Evolutionary conservation across 2,329 filamentous ascomycete species (phyloP), one percentile per base, ranked within the genome.

Genomic region (Scedosporium apiospermum): DNA sequence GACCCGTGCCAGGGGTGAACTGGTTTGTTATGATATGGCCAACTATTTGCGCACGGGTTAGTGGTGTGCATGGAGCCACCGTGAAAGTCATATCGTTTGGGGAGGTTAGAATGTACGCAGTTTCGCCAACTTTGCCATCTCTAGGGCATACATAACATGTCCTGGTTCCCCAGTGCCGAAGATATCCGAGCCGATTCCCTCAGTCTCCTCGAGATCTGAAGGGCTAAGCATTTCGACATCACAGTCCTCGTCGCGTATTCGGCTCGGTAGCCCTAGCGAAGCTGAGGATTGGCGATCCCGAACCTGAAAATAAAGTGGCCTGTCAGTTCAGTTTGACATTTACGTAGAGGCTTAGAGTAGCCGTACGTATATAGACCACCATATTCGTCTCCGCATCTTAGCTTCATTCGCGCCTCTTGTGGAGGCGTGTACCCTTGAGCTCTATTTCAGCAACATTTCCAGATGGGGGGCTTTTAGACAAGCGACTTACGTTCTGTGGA

Each of bases 201-300:
- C 51, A 16, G 65, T 64, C n/a, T 64, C 23, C 18, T 67, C 61
- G 34, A 67, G 66, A 57, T 67, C 66, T 6, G 30, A 5, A 10
- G 58, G 23, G 44, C 61, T 60, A 0, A 68, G 57, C 6, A 74
- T 71, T 9, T 74, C 73, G 6, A 79, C 70, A 63, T 81, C 78
- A 62, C 79, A 80, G 44, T 81, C 79, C 63, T 80, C 76, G 38
- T 81, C 77, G 5, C 76, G 75, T 38, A 81, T 79, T 1, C 78
- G 72, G 53, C 75, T 76, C 0, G 79, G 79, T 1, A 81, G 66
- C 0, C 79, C 78, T 4, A 77, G 66, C 9, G 78, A 76, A 1
- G 77, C 75, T 1, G 77, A 74, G 27, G 74, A 76, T 66, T 82
- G 79, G 49, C 78, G 75, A 61, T 82, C 79, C 9, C 79, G 27